Percentiles rank a stretch among this genome's conserved stretches.
Conservation (phyloP, 2,329 filamentous ascomycete genomes). For the Monosporascus cannonballus region DNA sequence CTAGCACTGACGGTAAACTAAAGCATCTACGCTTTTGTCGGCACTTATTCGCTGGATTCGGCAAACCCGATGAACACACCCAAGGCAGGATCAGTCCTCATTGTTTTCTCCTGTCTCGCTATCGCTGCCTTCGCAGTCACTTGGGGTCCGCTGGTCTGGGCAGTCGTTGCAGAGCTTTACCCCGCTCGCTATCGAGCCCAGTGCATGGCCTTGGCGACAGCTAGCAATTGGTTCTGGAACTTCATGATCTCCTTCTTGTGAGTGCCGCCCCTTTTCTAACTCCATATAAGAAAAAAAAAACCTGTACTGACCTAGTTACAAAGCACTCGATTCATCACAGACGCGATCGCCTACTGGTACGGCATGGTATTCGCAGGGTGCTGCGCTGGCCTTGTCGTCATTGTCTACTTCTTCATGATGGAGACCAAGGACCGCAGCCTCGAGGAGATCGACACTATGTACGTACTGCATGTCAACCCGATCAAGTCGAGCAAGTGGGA, state of each 20-base stretch:
- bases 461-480: constrained; percentile 47
- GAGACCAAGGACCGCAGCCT: constrained; percentile 66
- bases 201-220: constrained; percentile 51
- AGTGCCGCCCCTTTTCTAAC: constrained; percentile 14
- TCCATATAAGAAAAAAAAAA: too few species aligned
- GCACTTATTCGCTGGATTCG: constrained; percentile 37
- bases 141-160: constrained; percentile 66
- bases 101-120: constrained; percentile 64
- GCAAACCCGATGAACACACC: constrained; percentile 37
- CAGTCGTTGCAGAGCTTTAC: constrained; percentile 58
- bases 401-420: constrained; percentile 72
- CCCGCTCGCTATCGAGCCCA: constrained; percentile 49
- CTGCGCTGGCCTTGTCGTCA: constrained; percentile 53
- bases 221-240: constrained; percentile 61
- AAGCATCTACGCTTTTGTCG: constrained; percentile 43
- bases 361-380: constrained; percentile 67
- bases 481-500: constrained; percentile 37
- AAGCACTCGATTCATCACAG: constrained; percentile 65
- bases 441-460: constrained; percentile 76
- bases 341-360: constrained; percentile 62
- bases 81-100: constrained; percentile 51
- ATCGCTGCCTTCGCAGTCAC: constrained; percentile 62
- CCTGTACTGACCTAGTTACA: constrained; percentile 14
- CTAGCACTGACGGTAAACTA: background rate
- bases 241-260: constrained; percentile 49